Evolutionary conservation across 108 stramenopile species (phyloP).

Genomic region (Cyclotella choctawhatcheeana): DNA sequence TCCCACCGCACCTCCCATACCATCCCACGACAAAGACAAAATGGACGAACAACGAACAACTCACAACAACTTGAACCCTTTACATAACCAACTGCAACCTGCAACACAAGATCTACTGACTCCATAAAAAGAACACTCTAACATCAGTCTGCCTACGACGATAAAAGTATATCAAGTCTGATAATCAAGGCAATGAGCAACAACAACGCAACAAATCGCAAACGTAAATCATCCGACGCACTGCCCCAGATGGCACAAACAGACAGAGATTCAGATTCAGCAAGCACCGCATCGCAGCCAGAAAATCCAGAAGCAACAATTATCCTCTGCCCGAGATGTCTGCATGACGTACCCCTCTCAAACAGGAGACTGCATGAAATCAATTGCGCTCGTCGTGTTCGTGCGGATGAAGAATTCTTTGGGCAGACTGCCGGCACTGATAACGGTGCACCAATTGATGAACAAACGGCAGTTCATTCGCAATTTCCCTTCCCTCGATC

Average conservation of each 20-base stretch:
- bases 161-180: no score
- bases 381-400: conserved; percentile 13
- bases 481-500: background rate
- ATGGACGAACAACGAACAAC: no score
- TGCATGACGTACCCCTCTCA: conserved; percentile 10
- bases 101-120: no score
- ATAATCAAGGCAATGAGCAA: conserved; percentile 10
- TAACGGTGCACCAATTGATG: background rate
- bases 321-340: conserved; percentile 21
- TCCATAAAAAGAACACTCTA: no score
- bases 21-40: no score
- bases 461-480: background rate
- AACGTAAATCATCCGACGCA: conserved; percentile 5
- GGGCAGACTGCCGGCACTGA: background rate
- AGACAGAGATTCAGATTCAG: background rate
- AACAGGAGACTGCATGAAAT: conserved; percentile 27
- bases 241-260: background rate
- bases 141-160: no score
- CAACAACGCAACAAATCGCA: conserved; percentile 9
- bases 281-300: background rate
- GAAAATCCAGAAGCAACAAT: background rate
- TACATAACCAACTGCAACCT: no score
- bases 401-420: background rate
- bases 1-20: no score
- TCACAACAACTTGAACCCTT: no score